Evolutionary conservation across 345 rosid genomes (phyloP), one percentile per base, ranked within the genome.

Genomic region (Schrenkiella parvula): DNA sequence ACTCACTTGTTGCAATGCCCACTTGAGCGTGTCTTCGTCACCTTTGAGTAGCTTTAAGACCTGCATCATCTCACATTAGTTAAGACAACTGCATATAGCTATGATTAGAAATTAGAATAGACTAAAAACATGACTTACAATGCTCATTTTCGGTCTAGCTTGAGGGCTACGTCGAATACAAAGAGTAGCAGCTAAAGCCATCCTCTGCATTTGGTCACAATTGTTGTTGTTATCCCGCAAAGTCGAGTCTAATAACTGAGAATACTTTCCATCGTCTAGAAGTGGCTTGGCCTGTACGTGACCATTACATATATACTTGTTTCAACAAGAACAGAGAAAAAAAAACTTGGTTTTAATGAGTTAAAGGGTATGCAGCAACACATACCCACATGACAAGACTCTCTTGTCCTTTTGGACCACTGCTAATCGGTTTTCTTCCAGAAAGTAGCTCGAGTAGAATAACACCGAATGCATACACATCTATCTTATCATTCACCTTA

Each of bases 381-480:
- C 96, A 58, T 92, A 95, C 99, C 99, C 97, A 95, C 89, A 92
- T 83, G 66, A 91, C 89, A 47, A 93, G 85, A 77, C 99, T 91
- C 85, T 89, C 97, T 57, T 80, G 86, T 77, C 93, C 96, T 65
- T 91, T 88, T 0, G 90, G 88, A 78, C 82, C 85, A 14, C 76
- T 73, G 74, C 80, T 80, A 69, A 95, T 95, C 1, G 99, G 96
- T 84, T 82, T 89, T 68, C 93, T 84, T 41, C 99, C 97, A 12
- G 97, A 84, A 15, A 95, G 88, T 64, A 95, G 87, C 88, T 95
- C 99, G 18, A 95, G 99, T 25, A 95, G 90, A 34, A 95, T 96
- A 38, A 95, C 97, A 12, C 99, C 99, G 56, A 80, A 95, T 42
- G 99, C 96, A 73, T 87, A 95, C 54, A 89, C 97, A 77, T 95